These are phyloP conservation scores for Eruca vesicaria DNA, from an alignment of 441 rosid species.

Conservation along the genomic window DNA sequence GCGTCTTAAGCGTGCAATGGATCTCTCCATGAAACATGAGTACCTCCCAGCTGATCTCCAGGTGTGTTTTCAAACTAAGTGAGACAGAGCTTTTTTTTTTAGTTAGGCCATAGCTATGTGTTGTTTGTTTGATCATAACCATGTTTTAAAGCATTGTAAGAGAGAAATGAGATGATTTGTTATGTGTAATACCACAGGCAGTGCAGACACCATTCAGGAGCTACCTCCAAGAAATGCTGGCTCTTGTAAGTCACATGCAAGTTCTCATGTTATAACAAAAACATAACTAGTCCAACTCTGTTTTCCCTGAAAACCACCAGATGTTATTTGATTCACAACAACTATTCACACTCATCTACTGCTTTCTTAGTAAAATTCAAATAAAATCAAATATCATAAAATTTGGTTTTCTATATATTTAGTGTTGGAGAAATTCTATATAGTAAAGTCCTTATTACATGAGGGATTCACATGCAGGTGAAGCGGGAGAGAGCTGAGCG, in stretches of 20 bases:
- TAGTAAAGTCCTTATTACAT: not conserved
- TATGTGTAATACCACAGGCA: slow-evolving; percentile 35
- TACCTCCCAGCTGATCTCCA: not conserved
- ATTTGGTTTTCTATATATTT: not conserved
- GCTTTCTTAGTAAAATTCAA: not conserved
- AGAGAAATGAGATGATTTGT: not conserved
- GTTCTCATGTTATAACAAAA: not conserved
- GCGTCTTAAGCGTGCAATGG: slow-evolving; percentile 1
- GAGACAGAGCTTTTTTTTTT: not conserved
- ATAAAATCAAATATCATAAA: not conserved
- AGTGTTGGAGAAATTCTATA: not conserved
- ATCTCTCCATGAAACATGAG: not conserved
- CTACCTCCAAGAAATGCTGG: not conserved
- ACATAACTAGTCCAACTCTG: not conserved
- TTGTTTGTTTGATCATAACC: not conserved
- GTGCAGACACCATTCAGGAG: not conserved
- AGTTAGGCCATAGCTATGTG: not conserved
- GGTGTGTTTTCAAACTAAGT: not conserved
- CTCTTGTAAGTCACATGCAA: not conserved
- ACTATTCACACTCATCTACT: not conserved
- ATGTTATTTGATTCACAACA: not conserved
- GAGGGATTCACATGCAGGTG: not conserved
- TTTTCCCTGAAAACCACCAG: not conserved
- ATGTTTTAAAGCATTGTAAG: not conserved
- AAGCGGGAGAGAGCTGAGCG: not conserved